Evolutionary conservation across 768 basidiomycete genomes (phyloP).

Genomic region (Lentinula lateritia): DNA sequence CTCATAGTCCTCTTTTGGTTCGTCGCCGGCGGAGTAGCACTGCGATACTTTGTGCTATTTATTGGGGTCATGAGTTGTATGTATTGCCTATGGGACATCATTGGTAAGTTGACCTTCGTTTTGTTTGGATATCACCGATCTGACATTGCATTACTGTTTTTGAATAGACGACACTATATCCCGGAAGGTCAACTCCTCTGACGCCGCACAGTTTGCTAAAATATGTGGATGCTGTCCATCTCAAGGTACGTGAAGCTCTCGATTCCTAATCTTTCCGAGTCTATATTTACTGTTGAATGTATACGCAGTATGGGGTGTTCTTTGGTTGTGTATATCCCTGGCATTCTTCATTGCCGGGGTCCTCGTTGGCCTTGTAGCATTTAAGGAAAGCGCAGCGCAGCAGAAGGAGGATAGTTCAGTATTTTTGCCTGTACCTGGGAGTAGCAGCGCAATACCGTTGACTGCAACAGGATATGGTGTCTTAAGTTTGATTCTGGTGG

Average conservation of each 20-base stretch:
- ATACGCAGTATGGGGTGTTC: conserved; percentile 76
- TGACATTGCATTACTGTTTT: neutral
- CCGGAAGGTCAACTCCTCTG: conserved; percentile 81
- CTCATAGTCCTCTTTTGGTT: conserved; percentile 84
- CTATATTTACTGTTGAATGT: conserved; percentile 1
- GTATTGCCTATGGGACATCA: conserved; percentile 85
- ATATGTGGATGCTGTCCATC: conserved; percentile 86
- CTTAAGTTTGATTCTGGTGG: neutral
- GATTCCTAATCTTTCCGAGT: neutral
- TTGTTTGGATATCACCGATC: too few species aligned
- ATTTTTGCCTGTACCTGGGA: conserved; percentile 56
- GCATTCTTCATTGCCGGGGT: conserved; percentile 72
- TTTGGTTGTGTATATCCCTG: conserved; percentile 78
- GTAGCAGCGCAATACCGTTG: conserved; percentile 20
- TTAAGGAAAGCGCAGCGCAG: conserved; percentile 67
- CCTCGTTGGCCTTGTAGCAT: conserved; percentile 71
- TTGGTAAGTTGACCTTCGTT: conserved; percentile 39
- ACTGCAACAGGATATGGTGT: conserved; percentile 7
- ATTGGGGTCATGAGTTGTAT: conserved; percentile 85
- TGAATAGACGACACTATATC: conserved; percentile 73
- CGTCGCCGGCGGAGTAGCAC: conserved; percentile 63
- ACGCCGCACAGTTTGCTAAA: conserved; percentile 79
- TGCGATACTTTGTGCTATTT: conserved; percentile 79
- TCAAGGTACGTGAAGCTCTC: conserved; percentile 41
- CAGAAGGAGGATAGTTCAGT: conserved; percentile 46